Conservation (phyloP, 768 basidiomycete genomes). For the Mycena polygramma region DNA sequence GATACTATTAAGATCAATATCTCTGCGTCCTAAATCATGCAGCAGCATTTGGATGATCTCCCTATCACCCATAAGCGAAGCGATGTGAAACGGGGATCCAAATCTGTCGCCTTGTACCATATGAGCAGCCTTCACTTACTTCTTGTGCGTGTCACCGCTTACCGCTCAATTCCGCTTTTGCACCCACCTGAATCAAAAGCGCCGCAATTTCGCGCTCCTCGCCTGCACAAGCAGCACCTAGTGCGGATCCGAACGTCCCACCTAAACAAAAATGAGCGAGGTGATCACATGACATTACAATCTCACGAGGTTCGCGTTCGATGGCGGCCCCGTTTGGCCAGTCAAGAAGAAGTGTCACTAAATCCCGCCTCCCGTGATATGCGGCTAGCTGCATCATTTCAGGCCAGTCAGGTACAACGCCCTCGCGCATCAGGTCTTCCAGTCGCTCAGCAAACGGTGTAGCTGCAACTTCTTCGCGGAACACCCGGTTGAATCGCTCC, state of each 20-base stretch:
- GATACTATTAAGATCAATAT: too few relatives aligned
- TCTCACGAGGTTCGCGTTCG: neutral
- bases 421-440: too few relatives aligned
- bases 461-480: slow-evolving; percentile 3
- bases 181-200: neutral
- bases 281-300: neutral
- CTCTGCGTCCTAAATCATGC: too few relatives aligned
- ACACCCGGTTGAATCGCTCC: neutral
- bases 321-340: neutral
- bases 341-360: neutral
- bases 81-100: slow-evolving; percentile 16
- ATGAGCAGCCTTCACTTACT: slow-evolving; percentile 2
- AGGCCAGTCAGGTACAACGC: too few relatives aligned
- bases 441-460: slow-evolving; percentile 6
- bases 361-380: slow-evolving; percentile 7
- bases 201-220: too few relatives aligned
- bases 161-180: neutral
- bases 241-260: neutral
- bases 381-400: slow-evolving; percentile 10
- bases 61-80: too few relatives aligned
- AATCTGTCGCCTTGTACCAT: neutral
- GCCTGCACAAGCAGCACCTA: slow-evolving; percentile 3
- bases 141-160: neutral
- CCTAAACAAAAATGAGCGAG: neutral
- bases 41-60: too few relatives aligned